These are phyloP conservation scores for Rubroshorea leprosula DNA, from an alignment of 345 rosid species.

Conservation along the genomic window DNA sequence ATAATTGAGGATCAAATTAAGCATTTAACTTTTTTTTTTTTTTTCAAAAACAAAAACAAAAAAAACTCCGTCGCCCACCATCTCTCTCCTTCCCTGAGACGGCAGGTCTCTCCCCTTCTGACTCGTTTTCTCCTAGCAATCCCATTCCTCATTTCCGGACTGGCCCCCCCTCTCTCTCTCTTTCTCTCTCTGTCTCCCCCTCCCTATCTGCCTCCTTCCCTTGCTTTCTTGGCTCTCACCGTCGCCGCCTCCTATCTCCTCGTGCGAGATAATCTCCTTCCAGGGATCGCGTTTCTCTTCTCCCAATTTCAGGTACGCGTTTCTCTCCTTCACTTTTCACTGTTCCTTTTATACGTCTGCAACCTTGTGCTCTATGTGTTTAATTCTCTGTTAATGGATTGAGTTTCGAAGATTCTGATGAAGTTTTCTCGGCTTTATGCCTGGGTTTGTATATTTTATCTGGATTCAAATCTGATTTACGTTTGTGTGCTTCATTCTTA, in stretches of 20 bases:
- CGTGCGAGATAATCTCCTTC: not conserved
- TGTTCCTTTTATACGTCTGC: not conserved
- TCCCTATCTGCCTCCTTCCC: not conserved
- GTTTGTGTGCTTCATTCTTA: too few relatives aligned
- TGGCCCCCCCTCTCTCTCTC: not conserved
- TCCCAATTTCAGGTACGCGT: not conserved
- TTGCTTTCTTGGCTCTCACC: not conserved
- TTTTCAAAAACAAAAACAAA: too few relatives aligned
- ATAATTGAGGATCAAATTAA: too few relatives aligned
- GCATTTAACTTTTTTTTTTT: too few relatives aligned
- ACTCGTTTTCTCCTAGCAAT: not conserved
- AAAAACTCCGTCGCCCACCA: not conserved
- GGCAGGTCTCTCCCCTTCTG: not conserved
- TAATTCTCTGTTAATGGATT: too few relatives aligned
- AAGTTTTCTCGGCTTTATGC: not conserved
- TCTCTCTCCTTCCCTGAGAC: not conserved
- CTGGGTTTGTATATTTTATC: not conserved
- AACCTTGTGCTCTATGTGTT: not conserved
- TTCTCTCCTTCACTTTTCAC: not conserved
- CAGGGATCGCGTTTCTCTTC: not conserved
- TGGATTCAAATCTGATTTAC: not conserved
- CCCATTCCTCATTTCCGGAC: not conserved
- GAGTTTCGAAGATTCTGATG: too few relatives aligned
- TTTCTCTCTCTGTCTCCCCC: not conserved
- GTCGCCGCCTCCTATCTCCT: not conserved